phyloP scores from a whole-genome alignment of 768 basidiomycete genomes.

The Rhizopogon roseolus region DNA sequence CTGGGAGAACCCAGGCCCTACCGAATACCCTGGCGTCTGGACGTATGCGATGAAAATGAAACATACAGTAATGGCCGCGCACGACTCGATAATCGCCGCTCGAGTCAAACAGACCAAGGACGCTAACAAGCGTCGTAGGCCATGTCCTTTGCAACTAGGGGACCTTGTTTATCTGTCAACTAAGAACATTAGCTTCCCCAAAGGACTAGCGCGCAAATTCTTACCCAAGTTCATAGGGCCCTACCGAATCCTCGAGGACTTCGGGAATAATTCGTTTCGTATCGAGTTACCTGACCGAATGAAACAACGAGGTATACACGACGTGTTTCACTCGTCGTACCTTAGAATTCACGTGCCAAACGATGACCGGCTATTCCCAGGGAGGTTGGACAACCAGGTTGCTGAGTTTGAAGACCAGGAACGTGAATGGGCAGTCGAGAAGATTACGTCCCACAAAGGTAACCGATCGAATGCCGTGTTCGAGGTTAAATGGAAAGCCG shows the following conservation, averaged over 20 bases:
- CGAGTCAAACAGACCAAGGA: conserved; percentile 19
- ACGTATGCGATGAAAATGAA: conserved; percentile 12
- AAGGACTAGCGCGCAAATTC: conserved; percentile 23
- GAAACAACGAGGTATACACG: conserved; percentile 20
- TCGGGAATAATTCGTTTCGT: conserved; percentile 15
- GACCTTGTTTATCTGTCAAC: conserved; percentile 31
- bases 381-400: conserved; percentile 18
- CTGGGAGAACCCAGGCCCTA: conserved; percentile 6
- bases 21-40: conserved; percentile 17
- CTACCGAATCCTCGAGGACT: too few species aligned
- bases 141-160: conserved; percentile 9
- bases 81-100: conserved; percentile 18
- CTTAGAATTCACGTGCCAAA: conserved; percentile 28
- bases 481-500: conserved; percentile 28
- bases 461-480: conserved; percentile 22
- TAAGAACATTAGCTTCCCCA: conserved; percentile 28
- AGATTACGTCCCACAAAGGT: too few species aligned
- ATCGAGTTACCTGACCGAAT: conserved; percentile 24
- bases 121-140: conserved; percentile 15
- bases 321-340: conserved; percentile 27
- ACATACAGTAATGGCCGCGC: conserved; percentile 9
- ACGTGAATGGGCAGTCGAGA: too few species aligned
- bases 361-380: conserved; percentile 26
- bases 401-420: conserved; percentile 15
- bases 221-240: conserved; percentile 32